These are phyloP conservation scores for Aspergillus fumigatus DNA, from an alignment of 2,329 filamentous ascomycete species.

Conservation along the genomic window DNA sequence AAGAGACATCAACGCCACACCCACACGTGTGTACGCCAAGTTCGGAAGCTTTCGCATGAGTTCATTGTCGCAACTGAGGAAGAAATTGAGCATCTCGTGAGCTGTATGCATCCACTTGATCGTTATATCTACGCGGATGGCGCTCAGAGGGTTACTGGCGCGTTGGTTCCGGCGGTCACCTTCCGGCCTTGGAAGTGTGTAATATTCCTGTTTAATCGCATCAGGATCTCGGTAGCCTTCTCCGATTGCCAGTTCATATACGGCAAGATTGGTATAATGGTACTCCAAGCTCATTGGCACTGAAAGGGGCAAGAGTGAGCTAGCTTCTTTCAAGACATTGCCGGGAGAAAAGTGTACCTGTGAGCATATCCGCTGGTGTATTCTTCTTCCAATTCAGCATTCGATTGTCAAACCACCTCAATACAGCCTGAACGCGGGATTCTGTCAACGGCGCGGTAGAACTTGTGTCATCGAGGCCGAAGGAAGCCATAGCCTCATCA, in stretches of 20 bases:
- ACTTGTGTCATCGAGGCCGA: conserved; percentile 34
- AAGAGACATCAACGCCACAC: conserved; percentile 28
- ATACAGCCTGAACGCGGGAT: conserved; percentile 29
- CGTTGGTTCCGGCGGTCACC: conserved; percentile 4
- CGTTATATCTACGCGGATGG: conserved; percentile 32
- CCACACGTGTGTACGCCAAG: conserved; percentile 30
- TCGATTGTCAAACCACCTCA: conserved; percentile 34
- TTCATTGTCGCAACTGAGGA: conserved; percentile 29
- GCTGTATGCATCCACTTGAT: conserved; percentile 36
- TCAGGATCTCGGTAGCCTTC: conserved; percentile 34
- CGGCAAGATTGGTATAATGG: conserved; percentile 10
- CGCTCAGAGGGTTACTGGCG: conserved; percentile 21
- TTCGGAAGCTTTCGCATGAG: conserved; percentile 32
- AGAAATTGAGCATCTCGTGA: conserved; percentile 29
- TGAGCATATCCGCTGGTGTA: conserved; percentile 24
- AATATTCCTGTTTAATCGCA: conserved; percentile 29
- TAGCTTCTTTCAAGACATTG: not conserved
- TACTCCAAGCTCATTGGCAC: conserved; percentile 15
- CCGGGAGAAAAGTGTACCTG: conserved; percentile 16
- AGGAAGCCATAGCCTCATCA: conserved; percentile 32
- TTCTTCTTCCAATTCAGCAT: conserved; percentile 32
- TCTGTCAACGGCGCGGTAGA: conserved; percentile 28
- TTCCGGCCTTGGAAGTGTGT: conserved; percentile 27
- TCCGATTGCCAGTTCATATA: conserved; percentile 11
- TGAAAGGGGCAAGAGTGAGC: not conserved